These are phyloP conservation scores for Colletotrichum zoysiae DNA, from an alignment of 2,329 filamentous ascomycete genomes.

Conservation along the genomic window DNA sequence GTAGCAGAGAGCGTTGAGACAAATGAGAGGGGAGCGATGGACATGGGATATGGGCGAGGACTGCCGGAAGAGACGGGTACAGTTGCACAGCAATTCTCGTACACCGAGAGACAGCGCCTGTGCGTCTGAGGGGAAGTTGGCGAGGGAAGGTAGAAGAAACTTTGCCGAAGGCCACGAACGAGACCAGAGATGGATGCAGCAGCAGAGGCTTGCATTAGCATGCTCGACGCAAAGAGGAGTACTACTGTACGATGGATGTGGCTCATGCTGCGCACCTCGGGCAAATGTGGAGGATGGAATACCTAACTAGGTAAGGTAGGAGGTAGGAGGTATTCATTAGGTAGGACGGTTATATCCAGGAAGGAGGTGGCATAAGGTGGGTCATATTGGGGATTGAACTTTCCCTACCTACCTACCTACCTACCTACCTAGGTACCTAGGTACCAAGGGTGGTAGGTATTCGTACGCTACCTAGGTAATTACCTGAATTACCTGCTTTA, in stretches of 20 bases:
- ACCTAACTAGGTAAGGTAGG: neutral
- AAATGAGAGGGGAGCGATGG: neutral
- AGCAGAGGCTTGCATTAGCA: neutral
- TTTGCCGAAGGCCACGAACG: neutral
- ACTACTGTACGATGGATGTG: neutral
- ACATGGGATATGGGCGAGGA: neutral
- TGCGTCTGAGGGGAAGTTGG: neutral
- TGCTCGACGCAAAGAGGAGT: neutral
- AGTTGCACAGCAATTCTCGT: neutral
- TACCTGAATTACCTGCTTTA: too few species aligned
- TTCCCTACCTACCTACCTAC: constrained; percentile 3
- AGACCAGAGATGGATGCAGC: too few species aligned
- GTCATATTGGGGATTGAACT: neutral
- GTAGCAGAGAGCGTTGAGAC: neutral
- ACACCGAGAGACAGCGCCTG: neutral
- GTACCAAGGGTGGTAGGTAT: too few species aligned
- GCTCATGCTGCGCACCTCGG: neutral
- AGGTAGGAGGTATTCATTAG: neutral
- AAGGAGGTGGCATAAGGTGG: too few species aligned
- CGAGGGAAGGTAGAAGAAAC: neutral
- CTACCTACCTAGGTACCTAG: neutral
- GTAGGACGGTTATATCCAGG: neutral
- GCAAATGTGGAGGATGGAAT: neutral
- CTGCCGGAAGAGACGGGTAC: neutral
- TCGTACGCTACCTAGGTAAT: too few species aligned